These are phyloP conservation scores for Lotus japonicus DNA, from an alignment of 306 rosid species.

Conservation along the genomic window DNA sequence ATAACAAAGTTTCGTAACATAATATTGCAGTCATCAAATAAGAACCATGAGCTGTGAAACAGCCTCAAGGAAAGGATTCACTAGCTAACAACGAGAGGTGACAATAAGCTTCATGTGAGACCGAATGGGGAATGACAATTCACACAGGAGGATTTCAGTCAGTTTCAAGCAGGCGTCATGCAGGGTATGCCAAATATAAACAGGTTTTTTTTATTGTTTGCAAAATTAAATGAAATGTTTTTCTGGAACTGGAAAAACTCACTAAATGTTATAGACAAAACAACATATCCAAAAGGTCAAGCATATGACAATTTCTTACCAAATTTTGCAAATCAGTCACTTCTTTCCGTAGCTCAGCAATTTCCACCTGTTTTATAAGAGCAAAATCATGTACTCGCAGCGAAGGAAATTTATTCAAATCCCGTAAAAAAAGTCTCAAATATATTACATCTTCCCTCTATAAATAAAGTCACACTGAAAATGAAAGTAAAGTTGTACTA, in stretches of 20 bases:
- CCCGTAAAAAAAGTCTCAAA: not conserved
- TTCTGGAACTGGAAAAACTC: not conserved
- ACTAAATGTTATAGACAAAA: not conserved
- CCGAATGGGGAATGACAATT: not conserved
- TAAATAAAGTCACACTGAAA: not conserved
- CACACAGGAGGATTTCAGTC: not conserved
- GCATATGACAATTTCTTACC: slow-evolving; percentile 45
- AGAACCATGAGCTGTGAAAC: not conserved
- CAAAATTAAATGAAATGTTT: not conserved
- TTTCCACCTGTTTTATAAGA: slow-evolving; percentile 61
- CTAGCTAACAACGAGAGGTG: not conserved
- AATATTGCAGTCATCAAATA: slow-evolving; percentile 5
- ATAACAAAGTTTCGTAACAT: not conserved
- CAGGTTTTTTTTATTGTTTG: slow-evolving; percentile 4
- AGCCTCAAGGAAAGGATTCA: not conserved
- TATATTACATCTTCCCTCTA: not conserved
- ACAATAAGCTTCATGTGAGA: not conserved
- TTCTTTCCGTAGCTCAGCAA: slow-evolving; percentile 43
- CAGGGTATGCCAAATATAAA: not conserved
- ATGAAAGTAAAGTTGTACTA: not conserved
- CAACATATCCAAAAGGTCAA: not conserved
- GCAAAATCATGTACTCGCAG: slow-evolving; percentile 15
- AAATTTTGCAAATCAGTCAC: slow-evolving; percentile 37
- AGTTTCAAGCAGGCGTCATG: not conserved
- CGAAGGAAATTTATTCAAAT: not conserved